phyloP scores from a whole-genome alignment of 768 basidiomycete genomes.

The Russula dissimulans region DNA sequence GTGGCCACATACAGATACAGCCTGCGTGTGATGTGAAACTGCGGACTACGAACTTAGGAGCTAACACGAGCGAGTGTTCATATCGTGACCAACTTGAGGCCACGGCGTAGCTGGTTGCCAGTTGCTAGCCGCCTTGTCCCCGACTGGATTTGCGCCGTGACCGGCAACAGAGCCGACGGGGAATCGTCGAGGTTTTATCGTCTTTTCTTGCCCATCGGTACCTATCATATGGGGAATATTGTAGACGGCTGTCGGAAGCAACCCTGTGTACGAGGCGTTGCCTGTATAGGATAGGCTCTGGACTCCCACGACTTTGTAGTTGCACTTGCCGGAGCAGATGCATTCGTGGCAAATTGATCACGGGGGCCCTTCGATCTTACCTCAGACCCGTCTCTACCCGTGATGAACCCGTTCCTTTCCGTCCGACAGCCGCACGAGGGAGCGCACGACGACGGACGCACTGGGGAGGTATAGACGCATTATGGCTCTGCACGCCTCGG shows the following conservation, averaged over 20 bases:
- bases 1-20: neutral
- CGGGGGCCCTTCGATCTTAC: neutral
- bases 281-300: neutral
- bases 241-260: neutral
- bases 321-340: neutral
- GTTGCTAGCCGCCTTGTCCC: conserved; percentile 1
- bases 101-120: conserved; percentile 2
- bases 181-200: conserved; percentile 18
- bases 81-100: neutral
- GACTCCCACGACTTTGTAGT: neutral
- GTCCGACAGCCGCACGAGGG: neutral
- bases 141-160: neutral
- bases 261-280: neutral
- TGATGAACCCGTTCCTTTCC: neutral
- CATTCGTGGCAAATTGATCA: neutral
- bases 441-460: neutral
- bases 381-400: neutral
- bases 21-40: neutral
- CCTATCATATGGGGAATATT: neutral
- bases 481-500: neutral
- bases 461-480: neutral
- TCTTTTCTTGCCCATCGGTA: conserved; percentile 4
- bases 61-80: neutral
- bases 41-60: neutral
- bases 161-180: conserved; percentile 1